Conservation (phyloP, 495 filamentous ascomycete species). For the Platismatia glauca region DNA sequence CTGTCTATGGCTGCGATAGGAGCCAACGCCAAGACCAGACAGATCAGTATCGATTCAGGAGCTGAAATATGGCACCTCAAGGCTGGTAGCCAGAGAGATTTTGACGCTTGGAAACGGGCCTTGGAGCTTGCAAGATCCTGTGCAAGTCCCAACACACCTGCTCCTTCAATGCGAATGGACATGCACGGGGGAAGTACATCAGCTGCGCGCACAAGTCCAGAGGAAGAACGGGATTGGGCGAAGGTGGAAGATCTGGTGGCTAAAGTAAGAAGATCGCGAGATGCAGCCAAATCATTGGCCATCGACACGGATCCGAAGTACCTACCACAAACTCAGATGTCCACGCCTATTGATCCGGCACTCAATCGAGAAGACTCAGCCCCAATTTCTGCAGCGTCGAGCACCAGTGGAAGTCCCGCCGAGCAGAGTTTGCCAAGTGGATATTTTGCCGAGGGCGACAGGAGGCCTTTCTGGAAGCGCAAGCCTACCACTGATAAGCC, state of each 20-base stretch:
- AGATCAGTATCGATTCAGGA: constrained; percentile 94
- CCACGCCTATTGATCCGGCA: constrained; percentile 7
- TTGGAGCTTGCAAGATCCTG: constrained; percentile 48
- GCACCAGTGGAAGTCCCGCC: constrained; percentile 21
- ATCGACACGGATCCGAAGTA: constrained; percentile 70
- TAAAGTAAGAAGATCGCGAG: constrained; percentile 74
- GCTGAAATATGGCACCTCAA: constrained; percentile 96
- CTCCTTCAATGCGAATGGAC: background rate
- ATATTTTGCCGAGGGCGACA: constrained; percentile 38
- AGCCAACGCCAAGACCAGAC: constrained; percentile 72
- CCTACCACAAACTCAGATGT: constrained; percentile 20
- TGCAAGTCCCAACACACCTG: constrained; percentile 27
- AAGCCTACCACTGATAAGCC: constrained; percentile 52
- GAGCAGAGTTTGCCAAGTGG: constrained; percentile 29
- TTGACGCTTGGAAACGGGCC: constrained; percentile 75
- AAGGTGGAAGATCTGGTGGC: constrained; percentile 75
- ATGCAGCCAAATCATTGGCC: constrained; percentile 75
- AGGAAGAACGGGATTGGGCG: constrained; percentile 76
- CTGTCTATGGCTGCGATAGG: constrained; percentile 83
- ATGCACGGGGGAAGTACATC: constrained; percentile 25
- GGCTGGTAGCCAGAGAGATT: constrained; percentile 72
- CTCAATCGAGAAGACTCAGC: constrained; percentile 11
- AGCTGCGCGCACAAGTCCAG: constrained; percentile 25
- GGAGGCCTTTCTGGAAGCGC: constrained; percentile 79
- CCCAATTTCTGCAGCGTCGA: constrained; percentile 20